phyloP scores from a whole-genome alignment of 2,329 filamentous ascomycete species.

The Hymenoscyphus salicellus region DNA sequence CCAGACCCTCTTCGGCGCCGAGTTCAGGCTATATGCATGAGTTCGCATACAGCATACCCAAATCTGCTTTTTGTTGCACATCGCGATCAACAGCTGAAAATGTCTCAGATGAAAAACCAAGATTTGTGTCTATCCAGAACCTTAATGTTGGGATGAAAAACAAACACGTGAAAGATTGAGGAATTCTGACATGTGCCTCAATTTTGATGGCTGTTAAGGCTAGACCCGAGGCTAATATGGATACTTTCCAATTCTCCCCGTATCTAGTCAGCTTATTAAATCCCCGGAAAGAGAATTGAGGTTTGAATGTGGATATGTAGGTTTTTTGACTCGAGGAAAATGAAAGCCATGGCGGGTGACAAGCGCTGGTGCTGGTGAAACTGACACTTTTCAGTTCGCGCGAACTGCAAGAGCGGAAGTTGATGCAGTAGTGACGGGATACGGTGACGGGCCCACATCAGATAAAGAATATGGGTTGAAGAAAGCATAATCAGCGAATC shows the following conservation, averaged over 20 bases:
- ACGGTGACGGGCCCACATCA: neutral
- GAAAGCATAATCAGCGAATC: neutral
- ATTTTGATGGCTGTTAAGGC: neutral
- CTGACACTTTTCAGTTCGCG: neutral
- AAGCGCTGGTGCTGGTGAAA: neutral
- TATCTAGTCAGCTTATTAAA: neutral
- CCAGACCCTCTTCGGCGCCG: neutral
- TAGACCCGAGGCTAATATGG: neutral
- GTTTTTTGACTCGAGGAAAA: neutral
- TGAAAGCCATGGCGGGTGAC: neutral
- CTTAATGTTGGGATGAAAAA: neutral
- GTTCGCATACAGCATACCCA: neutral
- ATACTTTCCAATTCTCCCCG: neutral
- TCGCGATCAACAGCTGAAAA: constrained; percentile 8
- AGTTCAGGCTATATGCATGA: constrained; percentile 4
- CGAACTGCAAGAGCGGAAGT: neutral
- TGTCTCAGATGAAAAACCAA: constrained; percentile 3
- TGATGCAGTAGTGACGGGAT: too few relatives aligned
- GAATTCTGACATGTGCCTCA: neutral
- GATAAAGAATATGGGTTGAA: neutral
- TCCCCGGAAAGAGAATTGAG: neutral
- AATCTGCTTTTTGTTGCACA: constrained; percentile 5
- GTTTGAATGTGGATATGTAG: neutral
- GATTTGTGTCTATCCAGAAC: neutral
- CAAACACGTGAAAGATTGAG: neutral